Percentiles rank a stretch among this genome's conserved stretches.
These are phyloP conservation scores for Teratosphaeria gauchensis DNA, from an alignment of 2,329 filamentous ascomycete species.

Conservation along the genomic window DNA sequence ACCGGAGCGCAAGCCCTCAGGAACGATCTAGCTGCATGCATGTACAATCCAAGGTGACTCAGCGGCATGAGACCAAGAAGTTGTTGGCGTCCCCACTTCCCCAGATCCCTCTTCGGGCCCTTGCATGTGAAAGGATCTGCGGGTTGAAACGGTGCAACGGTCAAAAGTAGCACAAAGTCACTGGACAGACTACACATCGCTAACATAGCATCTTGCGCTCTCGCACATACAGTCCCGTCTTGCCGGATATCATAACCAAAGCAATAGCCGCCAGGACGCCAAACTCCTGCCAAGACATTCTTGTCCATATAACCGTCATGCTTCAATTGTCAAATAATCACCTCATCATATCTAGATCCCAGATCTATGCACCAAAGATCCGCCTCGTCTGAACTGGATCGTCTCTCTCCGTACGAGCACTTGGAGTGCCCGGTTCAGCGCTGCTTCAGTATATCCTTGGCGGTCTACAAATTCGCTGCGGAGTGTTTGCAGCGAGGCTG, in stretches of 20 bases:
- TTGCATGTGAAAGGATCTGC: background rate
- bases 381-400: conserved; percentile 69
- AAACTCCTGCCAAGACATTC: background rate
- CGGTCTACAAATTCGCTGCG: conserved; percentile 85
- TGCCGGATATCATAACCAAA: background rate
- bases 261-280: background rate
- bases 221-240: background rate
- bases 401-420: conserved; percentile 82
- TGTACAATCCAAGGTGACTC: background rate
- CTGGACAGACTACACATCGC: background rate
- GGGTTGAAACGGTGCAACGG: background rate
- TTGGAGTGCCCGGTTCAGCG: conserved; percentile 73
- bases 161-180: background rate
- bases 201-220: background rate
- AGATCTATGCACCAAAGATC: conserved; percentile 63
- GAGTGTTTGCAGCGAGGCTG: conserved; percentile 77
- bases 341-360: conserved; percentile 29
- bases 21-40: background rate
- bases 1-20: background rate
- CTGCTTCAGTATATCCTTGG: conserved; percentile 80
- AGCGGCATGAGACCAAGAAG: background rate
- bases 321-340: background rate
- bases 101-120: background rate
- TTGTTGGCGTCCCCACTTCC: background rate
- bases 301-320: background rate